Evolutionary conservation across 805 yeast genomes (phyloP).

Genomic region (Cyberlindnera saturnus): DNA sequence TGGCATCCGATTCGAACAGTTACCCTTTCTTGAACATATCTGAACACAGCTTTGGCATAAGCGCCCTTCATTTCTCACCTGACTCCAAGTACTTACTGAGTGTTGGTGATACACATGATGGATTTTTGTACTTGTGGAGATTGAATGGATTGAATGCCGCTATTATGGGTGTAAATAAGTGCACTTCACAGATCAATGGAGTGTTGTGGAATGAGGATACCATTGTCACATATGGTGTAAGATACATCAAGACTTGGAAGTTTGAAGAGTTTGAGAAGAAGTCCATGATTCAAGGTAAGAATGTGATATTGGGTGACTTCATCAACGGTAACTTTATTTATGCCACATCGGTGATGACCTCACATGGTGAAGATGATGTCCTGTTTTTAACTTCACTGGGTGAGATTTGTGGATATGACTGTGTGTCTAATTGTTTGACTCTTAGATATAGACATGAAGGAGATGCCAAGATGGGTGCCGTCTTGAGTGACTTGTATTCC

Average conservation of each 20-base stretch:
- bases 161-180: constrained; percentile 50
- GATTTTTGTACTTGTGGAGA: constrained; percentile 59
- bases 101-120: constrained; percentile 64
- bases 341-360: constrained; percentile 21
- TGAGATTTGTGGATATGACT: constrained; percentile 19
- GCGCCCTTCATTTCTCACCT: constrained; percentile 49
- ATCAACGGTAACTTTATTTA: constrained; percentile 45
- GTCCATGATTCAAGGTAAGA: constrained; percentile 47
- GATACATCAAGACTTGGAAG: constrained; percentile 61
- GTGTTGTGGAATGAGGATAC: constrained; percentile 47
- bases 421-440: constrained; percentile 9
- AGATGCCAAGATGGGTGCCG: constrained; percentile 12
- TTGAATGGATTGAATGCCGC: constrained; percentile 26
- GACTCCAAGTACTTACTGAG: constrained; percentile 52
- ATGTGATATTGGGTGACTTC: constrained; percentile 45
- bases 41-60: constrained; percentile 65
- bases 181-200: constrained; percentile 53
- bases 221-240: constrained; percentile 52
- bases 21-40: constrained; percentile 47
- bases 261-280: constrained; percentile 27
- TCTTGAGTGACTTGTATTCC: constrained; percentile 13
- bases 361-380: constrained; percentile 15
- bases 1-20: constrained; percentile 41
- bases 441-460: constrained; percentile 10
- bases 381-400: constrained; percentile 22